A percentile compares a stretch with the other conserved stretches of the same genome.
phyloP scores from a whole-genome alignment of 192 early-diverging fungal species.

The Mortierella claussenii region DNA sequence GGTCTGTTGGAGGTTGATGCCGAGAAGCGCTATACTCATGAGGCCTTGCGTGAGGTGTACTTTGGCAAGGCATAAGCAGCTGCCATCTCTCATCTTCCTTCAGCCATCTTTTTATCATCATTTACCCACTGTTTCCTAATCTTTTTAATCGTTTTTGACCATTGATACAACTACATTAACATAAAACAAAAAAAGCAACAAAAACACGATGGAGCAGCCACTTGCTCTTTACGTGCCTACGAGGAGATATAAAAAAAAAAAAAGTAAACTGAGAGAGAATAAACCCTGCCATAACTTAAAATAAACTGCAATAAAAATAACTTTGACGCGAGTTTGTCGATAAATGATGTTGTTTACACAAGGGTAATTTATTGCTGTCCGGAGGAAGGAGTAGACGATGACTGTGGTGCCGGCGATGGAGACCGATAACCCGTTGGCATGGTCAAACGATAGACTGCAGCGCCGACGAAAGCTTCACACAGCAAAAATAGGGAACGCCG shows the following conservation, averaged over 20 bases:
- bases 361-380: too few species aligned
- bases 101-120: constrained; percentile 14
- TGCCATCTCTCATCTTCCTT: neutral
- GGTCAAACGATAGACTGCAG: constrained; percentile 34
- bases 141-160: constrained; percentile 6
- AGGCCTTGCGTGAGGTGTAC: constrained; percentile 48
- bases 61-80: constrained; percentile 14
- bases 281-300: too few species aligned
- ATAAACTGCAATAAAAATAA: too few species aligned
- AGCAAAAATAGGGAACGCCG: neutral
- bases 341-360: too few species aligned
- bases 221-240: constrained; percentile 17
- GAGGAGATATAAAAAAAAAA: neutral
- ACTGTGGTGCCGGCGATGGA: neutral
- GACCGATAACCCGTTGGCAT: constrained; percentile 26
- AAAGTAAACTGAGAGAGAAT: neutral
- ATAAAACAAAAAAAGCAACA: constrained; percentile 18
- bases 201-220: constrained; percentile 22
- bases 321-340: too few species aligned
- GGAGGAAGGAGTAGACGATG: neutral
- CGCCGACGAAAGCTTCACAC: constrained; percentile 28
- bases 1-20: constrained; percentile 44
- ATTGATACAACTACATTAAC: too few species aligned
- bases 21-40: constrained; percentile 50
- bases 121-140: neutral